Evolutionary conservation across 257 asterid genomes (phyloP).

Genomic region (Solanum etuberosum): DNA sequence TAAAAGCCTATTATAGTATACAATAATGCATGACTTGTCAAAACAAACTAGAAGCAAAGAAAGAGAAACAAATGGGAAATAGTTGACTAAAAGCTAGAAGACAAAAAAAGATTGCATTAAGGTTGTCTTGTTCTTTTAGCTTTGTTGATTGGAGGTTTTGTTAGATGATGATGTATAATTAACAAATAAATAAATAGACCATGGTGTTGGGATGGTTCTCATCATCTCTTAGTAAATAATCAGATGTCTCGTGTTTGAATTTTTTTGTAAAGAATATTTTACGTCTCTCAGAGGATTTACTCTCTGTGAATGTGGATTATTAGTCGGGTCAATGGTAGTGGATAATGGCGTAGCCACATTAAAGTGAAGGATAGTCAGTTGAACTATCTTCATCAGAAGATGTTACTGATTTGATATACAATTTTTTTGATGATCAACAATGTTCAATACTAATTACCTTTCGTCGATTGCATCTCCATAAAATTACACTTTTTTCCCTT

Average conservation of each 20-base stretch:
- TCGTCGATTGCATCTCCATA: background rate
- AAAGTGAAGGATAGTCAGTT: background rate
- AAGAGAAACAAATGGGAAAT: background rate
- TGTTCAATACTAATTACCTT: background rate
- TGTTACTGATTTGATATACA: background rate
- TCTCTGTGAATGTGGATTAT: background rate
- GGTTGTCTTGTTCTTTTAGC: background rate
- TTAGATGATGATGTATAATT: slow-evolving; percentile 19
- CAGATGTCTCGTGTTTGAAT: background rate
- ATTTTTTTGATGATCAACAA: background rate
- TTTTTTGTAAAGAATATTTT: background rate
- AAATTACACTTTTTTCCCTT: background rate
- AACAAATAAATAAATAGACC: slow-evolving; percentile 1
- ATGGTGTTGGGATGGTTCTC: background rate
- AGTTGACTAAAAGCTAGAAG: slow-evolving; percentile 36
- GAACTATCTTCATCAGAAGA: background rate
- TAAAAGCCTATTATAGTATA: background rate
- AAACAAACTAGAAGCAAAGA: background rate
- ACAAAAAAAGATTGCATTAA: slow-evolving; percentile 21
- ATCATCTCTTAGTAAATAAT: background rate
- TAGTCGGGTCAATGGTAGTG: background rate
- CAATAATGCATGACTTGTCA: background rate
- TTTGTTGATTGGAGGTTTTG: slow-evolving; percentile 18
- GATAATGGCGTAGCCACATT: background rate
- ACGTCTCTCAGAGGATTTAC: background rate